Evolutionary conservation across 2,329 filamentous ascomycete species (phyloP), one percentile per base, ranked within the genome.

Genomic region (Fusarium poae): DNA sequence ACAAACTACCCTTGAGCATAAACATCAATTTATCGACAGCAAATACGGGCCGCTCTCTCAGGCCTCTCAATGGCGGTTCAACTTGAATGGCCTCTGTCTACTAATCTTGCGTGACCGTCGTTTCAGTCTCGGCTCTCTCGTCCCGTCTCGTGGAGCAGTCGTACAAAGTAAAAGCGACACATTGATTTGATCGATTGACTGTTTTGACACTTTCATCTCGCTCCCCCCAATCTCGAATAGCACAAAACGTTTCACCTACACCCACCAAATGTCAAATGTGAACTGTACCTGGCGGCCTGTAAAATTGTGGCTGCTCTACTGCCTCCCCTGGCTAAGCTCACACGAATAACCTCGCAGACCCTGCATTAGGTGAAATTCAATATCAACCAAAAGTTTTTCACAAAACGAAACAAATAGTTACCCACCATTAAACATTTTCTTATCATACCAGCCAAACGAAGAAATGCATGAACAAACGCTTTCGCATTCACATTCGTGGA

Each of bases 171-270:
- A 13, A 35, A 34, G 18, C 42, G 23, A 45, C 40, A 56, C 27
- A 6, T 34, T 25, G 56, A 46, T 48, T 32, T 27, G 18, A 35
- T 25, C 25, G 20, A 37, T 35, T 37, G 21, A 27, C 46, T 37
- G 32, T 50, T 25, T 37, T 50, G 46, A 27, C 46, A 50, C 46
- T 27, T 50, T 58, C 46, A 53, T 64, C 53, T 64, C 65, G 63
- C 48, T 60, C 54, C 12, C 34, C 34, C 18, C 35, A 34, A 59
- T 60, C 53, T 61, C 46, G 30, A 40, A 67, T 67, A 37, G 53
- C 46, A 58, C 62, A 61, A 57, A 37, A 42, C 50, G 66, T 63
- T 67, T 63, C 62, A 43, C 45, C 35, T 56, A 59, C 25, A 44
- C 21, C 34, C 25, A 23, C n/a, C 21, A 29, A 7, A 16, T 37